These are phyloP conservation scores for Talaromyces sp. DNA, from an alignment of 2,329 filamentous ascomycete species.

Conservation along the genomic window DNA sequence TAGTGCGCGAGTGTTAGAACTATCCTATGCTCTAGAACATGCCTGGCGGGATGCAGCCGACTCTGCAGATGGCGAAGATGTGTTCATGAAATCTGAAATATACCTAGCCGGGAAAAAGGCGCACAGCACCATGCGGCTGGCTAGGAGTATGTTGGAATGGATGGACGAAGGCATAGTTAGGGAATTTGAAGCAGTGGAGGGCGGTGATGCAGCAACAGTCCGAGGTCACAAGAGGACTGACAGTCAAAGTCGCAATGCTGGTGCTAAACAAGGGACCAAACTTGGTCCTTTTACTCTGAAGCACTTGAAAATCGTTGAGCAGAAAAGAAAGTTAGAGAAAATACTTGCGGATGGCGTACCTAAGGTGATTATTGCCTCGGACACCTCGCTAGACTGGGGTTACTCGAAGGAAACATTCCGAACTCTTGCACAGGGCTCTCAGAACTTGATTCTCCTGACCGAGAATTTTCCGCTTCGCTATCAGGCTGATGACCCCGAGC, in stretches of 20 bases:
- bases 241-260: slow-evolving; percentile 32
- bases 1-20: slow-evolving; percentile 85
- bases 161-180: slow-evolving; percentile 95
- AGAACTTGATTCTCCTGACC: slow-evolving; percentile 83
- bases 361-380: slow-evolving; percentile 82
- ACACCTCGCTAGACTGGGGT: slow-evolving; percentile 88
- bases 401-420: slow-evolving; percentile 80
- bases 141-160: slow-evolving; percentile 96
- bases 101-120: slow-evolving; percentile 85
- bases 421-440: slow-evolving; percentile 67
- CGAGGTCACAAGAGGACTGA: slow-evolving; percentile 40
- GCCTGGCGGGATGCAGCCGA: slow-evolving; percentile 71
- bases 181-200: slow-evolving; percentile 70
- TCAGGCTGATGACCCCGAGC: slow-evolving; percentile 23
- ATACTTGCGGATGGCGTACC: slow-evolving; percentile 55
- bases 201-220: slow-evolving; percentile 28
- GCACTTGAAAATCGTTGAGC: slow-evolving; percentile 77
- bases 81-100: slow-evolving; percentile 54
- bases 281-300: slow-evolving; percentile 84
- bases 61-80: slow-evolving; percentile 49
- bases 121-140: slow-evolving; percentile 83
- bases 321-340: slow-evolving; percentile 72
- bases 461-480: slow-evolving; percentile 53
- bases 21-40: slow-evolving; percentile 88
- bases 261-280: slow-evolving; percentile 37